phyloP scores from a whole-genome alignment of 78 protist genomes.

The Carpediemonas membranifera region DNA sequence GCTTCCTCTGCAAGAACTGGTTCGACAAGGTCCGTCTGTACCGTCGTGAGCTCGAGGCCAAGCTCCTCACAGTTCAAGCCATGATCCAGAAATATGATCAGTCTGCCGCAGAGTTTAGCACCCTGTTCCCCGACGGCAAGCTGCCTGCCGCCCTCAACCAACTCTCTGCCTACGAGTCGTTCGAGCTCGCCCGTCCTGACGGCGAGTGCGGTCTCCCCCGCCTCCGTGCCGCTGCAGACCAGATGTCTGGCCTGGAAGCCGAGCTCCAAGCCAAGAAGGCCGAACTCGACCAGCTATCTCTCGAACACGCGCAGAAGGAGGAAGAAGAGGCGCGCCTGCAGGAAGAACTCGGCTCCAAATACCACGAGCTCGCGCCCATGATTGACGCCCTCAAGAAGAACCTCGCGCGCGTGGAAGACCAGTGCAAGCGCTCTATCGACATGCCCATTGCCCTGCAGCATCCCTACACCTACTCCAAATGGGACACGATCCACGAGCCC shows the following conservation, averaged over 20 bases:
- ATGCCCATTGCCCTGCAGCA: constrained; percentile 2
- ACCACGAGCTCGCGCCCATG: constrained; percentile 18
- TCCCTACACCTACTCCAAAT: constrained; percentile 8
- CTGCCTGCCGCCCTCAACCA: constrained; percentile 1
- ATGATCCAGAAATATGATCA: not conserved
- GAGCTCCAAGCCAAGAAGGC: not conserved
- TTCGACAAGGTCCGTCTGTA: not conserved
- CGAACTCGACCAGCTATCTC: not conserved
- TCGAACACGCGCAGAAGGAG: not conserved
- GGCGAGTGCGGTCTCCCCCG: constrained; percentile 2
- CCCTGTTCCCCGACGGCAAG: not conserved
- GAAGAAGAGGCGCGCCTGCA: not conserved
- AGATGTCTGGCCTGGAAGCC: not conserved
- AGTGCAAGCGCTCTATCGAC: not conserved
- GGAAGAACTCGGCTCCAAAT: constrained; percentile 7
- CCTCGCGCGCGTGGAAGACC: constrained; percentile 4
- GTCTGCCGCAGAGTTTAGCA: not conserved
- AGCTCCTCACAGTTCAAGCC: not conserved
- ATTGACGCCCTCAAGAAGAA: constrained; percentile 2
- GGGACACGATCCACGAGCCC: constrained; percentile 27
- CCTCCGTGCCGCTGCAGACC: not conserved
- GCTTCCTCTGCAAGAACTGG: not conserved
- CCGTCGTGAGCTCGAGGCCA: not conserved
- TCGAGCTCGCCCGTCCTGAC: not conserved
- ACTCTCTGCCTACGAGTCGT: not conserved